Conservation (phyloP, 768 basidiomycete species). For the Lentinus tigrinus region DNA sequence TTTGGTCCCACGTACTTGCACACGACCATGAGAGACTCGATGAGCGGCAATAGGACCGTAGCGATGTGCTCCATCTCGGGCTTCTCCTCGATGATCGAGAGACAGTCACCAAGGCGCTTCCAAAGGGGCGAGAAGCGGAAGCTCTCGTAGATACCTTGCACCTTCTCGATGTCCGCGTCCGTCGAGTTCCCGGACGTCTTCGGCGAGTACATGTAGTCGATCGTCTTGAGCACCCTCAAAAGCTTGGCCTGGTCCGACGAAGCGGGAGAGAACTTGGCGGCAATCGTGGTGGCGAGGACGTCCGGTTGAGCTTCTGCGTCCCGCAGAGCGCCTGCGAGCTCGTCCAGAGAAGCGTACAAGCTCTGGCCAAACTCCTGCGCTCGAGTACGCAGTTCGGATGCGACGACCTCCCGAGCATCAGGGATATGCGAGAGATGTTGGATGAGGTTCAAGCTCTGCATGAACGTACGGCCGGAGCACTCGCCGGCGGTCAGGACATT, state of each 20-base stretch:
- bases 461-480: slow-evolving; percentile 95
- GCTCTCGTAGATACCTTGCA: slow-evolving; percentile 85
- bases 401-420: slow-evolving; percentile 84
- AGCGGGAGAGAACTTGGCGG: slow-evolving; percentile 89
- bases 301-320: slow-evolving; percentile 45
- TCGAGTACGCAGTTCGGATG: slow-evolving; percentile 80
- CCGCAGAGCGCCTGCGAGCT: slow-evolving; percentile 65
- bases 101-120: slow-evolving; percentile 86
- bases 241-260: slow-evolving; percentile 97
- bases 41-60: slow-evolving; percentile 88
- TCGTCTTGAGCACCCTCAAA: slow-evolving; percentile 90
- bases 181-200: slow-evolving; percentile 41
- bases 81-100: slow-evolving; percentile 78
- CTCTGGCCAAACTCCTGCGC: slow-evolving; percentile 85
- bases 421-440: slow-evolving; percentile 89
- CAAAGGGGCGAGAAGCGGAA: slow-evolving; percentile 91
- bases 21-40: slow-evolving; percentile 97
- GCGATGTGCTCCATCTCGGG: slow-evolving; percentile 84
- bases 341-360: slow-evolving; percentile 74
- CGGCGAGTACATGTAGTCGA: slow-evolving; percentile 93
- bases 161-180: slow-evolving; percentile 70
- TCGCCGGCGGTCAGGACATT: slow-evolving; percentile 98
- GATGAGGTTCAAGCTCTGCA: slow-evolving; percentile 87
- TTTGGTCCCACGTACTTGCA: slow-evolving; percentile 90
- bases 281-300: slow-evolving; percentile 61